Conservation (phyloP, 768 basidiomycete species). For the Xanthoconium purpureum region DNA sequence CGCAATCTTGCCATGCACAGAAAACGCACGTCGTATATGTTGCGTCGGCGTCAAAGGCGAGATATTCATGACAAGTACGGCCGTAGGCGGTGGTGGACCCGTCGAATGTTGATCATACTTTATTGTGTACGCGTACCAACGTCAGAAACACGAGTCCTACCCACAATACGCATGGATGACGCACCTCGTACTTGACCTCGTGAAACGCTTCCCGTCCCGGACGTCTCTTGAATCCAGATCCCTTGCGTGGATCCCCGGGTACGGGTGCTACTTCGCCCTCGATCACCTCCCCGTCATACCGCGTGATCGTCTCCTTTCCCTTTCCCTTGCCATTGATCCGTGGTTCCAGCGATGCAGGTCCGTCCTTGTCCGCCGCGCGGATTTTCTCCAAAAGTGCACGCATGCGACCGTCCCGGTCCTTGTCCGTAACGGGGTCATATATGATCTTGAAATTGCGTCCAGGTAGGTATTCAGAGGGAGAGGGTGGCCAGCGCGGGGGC, state of each 20-base stretch:
- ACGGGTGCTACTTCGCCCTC: constrained; percentile 41
- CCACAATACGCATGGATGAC: constrained; percentile 11
- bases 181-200: constrained; percentile 55
- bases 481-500: constrained; percentile 55
- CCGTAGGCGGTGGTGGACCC: constrained; percentile 68
- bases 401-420: constrained; percentile 39
- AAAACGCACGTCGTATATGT: constrained; percentile 64
- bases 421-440: constrained; percentile 58
- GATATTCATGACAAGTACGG: constrained; percentile 70
- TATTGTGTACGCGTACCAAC: not conserved
- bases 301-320: constrained; percentile 53
- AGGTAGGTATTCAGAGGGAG: constrained; percentile 44
- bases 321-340: constrained; percentile 63
- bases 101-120: constrained; percentile 77
- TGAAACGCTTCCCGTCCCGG: constrained; percentile 40
- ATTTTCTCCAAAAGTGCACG: constrained; percentile 42
- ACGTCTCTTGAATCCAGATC: constrained; percentile 33
- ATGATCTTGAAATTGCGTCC: constrained; percentile 58
- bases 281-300: constrained; percentile 57
- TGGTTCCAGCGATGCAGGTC: constrained; percentile 23
- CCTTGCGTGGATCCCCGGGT: constrained; percentile 55
- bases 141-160: constrained; percentile 3
- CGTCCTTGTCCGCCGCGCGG: constrained; percentile 31
- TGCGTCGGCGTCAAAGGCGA: constrained; percentile 67
- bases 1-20: constrained; percentile 54